A percentile compares a stretch with the other conserved stretches of the same genome.
phyloP scores from a whole-genome alignment of 2,329 filamentous ascomycete genomes.

The Botryosphaeria dothidea region DNA sequence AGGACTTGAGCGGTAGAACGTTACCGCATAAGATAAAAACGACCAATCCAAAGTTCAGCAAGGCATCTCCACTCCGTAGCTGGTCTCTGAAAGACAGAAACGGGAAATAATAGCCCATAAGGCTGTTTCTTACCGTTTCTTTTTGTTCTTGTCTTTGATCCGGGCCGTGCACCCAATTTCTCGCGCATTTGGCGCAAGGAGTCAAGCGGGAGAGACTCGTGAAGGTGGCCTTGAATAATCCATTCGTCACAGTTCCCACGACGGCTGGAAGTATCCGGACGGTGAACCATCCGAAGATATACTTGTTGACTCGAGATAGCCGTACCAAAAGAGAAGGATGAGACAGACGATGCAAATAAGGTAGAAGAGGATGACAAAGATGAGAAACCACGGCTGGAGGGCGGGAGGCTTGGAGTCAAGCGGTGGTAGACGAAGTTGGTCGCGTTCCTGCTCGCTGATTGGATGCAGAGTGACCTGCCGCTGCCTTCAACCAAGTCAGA shows the following conservation, averaged over 20 bases:
- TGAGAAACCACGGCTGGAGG: background rate
- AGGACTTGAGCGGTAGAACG: background rate
- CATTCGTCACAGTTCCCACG: background rate
- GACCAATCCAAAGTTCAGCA: background rate
- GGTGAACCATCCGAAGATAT: background rate
- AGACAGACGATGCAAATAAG: background rate
- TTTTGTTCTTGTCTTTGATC: background rate
- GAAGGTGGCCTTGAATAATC: background rate
- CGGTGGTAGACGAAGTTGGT: background rate
- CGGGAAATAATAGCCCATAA: background rate
- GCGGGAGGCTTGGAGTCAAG: background rate
- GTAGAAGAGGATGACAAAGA: background rate
- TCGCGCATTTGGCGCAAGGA: background rate
- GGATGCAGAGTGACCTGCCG: too few relatives aligned
- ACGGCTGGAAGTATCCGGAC: background rate
- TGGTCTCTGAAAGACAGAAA: background rate
- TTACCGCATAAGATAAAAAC: background rate
- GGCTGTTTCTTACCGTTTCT: background rate
- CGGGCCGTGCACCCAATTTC: background rate
- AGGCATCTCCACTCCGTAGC: background rate
- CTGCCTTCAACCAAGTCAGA: too few relatives aligned
- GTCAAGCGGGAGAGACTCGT: background rate
- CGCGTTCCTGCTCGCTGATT: background rate
- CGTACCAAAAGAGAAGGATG: background rate
- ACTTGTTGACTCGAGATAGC: background rate